A percentile compares a stretch with the other conserved stretches of the same genome.
Conservation (phyloP, 768 basidiomycete species). For the Russula virescens region DNA sequence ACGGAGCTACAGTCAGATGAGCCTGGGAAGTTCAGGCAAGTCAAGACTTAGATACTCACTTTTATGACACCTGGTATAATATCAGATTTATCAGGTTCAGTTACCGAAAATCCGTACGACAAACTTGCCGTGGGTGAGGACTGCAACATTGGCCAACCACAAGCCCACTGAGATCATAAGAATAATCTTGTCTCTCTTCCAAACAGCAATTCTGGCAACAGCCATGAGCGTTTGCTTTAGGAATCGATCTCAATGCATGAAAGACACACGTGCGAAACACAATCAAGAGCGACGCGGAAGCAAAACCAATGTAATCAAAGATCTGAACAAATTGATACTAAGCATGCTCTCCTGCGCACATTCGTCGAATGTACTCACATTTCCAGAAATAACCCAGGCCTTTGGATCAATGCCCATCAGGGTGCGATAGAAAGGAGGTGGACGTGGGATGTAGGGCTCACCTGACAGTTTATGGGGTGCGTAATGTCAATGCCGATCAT, state of each 20-base stretch:
- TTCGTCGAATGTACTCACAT: background rate
- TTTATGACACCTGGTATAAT: no score
- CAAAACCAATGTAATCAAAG: background rate
- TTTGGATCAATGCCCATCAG: background rate
- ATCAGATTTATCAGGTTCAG: no score
- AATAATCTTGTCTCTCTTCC: background rate
- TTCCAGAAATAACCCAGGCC: background rate
- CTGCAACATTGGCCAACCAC: background rate
- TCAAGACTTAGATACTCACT: no score
- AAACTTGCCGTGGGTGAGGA: background rate
- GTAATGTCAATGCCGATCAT: background rate
- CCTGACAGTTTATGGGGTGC: background rate
- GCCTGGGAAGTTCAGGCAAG: no score
- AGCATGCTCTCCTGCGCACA: background rate
- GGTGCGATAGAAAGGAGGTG: background rate
- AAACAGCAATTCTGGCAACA: constrained; percentile 1
- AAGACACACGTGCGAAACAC: constrained; percentile 3
- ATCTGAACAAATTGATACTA: background rate
- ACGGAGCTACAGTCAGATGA: background rate
- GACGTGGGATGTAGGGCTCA: background rate
- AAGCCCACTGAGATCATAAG: background rate
- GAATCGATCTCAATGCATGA: background rate
- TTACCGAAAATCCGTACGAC: no score
- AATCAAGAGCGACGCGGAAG: background rate
- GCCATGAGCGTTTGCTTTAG: background rate